phyloP scores from a whole-genome alignment of 2,329 filamentous ascomycete species.

The Sarocladium brachiariae region DNA sequence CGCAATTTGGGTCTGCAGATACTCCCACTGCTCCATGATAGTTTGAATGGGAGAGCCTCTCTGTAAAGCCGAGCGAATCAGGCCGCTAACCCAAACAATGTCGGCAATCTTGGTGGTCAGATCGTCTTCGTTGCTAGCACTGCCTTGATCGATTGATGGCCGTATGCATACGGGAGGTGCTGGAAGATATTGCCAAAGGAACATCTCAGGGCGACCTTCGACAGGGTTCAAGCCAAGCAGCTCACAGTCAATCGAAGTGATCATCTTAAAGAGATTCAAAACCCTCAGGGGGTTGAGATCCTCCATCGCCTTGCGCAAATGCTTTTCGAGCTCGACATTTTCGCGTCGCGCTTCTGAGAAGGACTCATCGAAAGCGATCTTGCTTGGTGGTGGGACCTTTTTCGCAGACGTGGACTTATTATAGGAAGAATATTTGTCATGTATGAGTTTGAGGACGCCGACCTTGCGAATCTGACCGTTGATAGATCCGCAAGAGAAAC shows the following conservation, averaged over 20 bases:
- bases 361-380: slow-evolving; percentile 77
- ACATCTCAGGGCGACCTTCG: slow-evolving; percentile 89
- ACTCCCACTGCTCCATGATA: slow-evolving; percentile 98
- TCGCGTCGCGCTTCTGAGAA: slow-evolving; percentile 72
- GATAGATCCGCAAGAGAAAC: slow-evolving; percentile 70
- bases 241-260: slow-evolving; percentile 81
- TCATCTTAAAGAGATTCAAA: slow-evolving; percentile 84
- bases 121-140: slow-evolving; percentile 90
- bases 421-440: slow-evolving; percentile 85
- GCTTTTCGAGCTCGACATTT: slow-evolving; percentile 80
- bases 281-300: slow-evolving; percentile 87
- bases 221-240: slow-evolving; percentile 80
- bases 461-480: slow-evolving; percentile 93
- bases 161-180: slow-evolving; percentile 91
- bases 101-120: slow-evolving; percentile 95
- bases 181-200: slow-evolving; percentile 94
- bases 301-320: slow-evolving; percentile 86
- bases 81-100: slow-evolving; percentile 85
- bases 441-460: slow-evolving; percentile 84
- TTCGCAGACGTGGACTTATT: slow-evolving; percentile 82
- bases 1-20: slow-evolving; percentile 86
- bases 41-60: slow-evolving; percentile 81
- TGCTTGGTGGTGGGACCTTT: slow-evolving; percentile 75
- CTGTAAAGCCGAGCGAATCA: slow-evolving; percentile 74
- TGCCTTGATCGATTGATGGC: slow-evolving; percentile 89